phyloP scores from a whole-genome alignment of 148 eudicot species.

The Diospyros kaki region DNA sequence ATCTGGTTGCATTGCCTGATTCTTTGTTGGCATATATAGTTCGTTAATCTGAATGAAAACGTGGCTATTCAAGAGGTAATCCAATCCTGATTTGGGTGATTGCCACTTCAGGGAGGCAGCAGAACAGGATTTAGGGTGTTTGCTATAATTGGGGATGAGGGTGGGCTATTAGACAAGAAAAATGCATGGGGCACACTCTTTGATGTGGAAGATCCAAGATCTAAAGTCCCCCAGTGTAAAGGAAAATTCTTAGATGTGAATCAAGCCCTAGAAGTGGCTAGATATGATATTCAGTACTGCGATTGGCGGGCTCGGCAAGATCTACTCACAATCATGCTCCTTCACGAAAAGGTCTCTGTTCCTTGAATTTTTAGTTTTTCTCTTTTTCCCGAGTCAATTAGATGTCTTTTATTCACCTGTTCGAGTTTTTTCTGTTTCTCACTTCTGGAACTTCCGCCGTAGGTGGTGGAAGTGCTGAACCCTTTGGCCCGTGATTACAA shows the following conservation, averaged over 20 bases:
- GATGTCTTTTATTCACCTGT: neutral
- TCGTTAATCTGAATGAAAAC: neutral
- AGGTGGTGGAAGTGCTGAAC: slow-evolving; percentile 93
- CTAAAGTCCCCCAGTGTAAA: slow-evolving; percentile 53
- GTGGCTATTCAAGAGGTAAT: neutral
- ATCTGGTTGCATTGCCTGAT: neutral
- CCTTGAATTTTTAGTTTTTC: neutral
- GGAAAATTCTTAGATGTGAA: slow-evolving; percentile 81
- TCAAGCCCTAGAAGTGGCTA: slow-evolving; percentile 83
- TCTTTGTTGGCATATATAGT: neutral
- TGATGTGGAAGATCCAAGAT: slow-evolving; percentile 82
- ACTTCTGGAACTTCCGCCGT: slow-evolving; percentile 18
- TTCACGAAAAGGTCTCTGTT: slow-evolving; percentile 74
- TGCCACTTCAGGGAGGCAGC: slow-evolving; percentile 50
- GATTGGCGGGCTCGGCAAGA: slow-evolving; percentile 99
- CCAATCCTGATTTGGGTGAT: neutral
- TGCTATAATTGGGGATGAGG: slow-evolving; percentile 72
- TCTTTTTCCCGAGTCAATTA: too few relatives aligned
- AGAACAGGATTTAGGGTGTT: slow-evolving; percentile 57
- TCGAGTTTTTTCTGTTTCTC: neutral
- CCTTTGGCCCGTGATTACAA: slow-evolving; percentile 92
- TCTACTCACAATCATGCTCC: slow-evolving; percentile 81
- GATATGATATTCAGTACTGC: slow-evolving; percentile 81
- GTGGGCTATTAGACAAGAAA: slow-evolving; percentile 57
- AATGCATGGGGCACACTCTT: slow-evolving; percentile 61